These are phyloP conservation scores for Periconia macrospinosa DNA, from an alignment of 2,329 filamentous ascomycete species.

Conservation along the genomic window DNA sequence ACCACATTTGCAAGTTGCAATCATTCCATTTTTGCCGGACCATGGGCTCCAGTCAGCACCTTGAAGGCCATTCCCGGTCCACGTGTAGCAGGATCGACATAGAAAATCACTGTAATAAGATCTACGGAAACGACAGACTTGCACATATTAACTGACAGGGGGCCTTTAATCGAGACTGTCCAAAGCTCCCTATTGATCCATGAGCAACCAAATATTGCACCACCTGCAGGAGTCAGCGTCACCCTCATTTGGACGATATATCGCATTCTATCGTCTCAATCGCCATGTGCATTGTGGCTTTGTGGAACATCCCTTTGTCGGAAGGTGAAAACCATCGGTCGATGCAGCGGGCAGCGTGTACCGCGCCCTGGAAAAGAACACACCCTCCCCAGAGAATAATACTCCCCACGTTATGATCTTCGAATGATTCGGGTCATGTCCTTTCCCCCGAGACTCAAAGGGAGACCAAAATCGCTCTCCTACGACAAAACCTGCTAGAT, in stretches of 20 bases:
- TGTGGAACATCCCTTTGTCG: background rate
- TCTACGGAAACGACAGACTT: slow-evolving; percentile 15
- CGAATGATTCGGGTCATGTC: background rate
- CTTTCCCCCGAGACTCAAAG: no score
- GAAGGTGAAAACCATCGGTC: background rate
- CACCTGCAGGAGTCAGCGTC: background rate
- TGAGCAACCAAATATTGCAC: slow-evolving; percentile 11
- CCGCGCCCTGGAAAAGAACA: background rate
- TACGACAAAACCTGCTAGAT: background rate
- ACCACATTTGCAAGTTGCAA: slow-evolving; percentile 25
- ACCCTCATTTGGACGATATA: background rate
- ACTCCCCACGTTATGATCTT: background rate
- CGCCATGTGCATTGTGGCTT: background rate
- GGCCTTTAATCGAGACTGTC: slow-evolving; percentile 6
- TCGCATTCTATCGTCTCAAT: background rate
- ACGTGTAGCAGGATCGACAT: slow-evolving; percentile 26
- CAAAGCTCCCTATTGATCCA: slow-evolving; percentile 23
- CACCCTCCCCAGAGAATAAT: background rate
- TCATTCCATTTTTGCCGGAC: slow-evolving; percentile 22
- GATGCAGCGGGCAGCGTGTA: background rate
- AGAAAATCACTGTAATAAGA: slow-evolving; percentile 27
- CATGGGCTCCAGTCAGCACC: slow-evolving; percentile 32
- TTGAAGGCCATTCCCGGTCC: slow-evolving; percentile 11
- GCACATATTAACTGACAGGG: slow-evolving; percentile 13
- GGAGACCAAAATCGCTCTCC: no score